phyloP scores from a whole-genome alignment of 495 filamentous ascomycete species.

The Xylaria cubensis region DNA sequence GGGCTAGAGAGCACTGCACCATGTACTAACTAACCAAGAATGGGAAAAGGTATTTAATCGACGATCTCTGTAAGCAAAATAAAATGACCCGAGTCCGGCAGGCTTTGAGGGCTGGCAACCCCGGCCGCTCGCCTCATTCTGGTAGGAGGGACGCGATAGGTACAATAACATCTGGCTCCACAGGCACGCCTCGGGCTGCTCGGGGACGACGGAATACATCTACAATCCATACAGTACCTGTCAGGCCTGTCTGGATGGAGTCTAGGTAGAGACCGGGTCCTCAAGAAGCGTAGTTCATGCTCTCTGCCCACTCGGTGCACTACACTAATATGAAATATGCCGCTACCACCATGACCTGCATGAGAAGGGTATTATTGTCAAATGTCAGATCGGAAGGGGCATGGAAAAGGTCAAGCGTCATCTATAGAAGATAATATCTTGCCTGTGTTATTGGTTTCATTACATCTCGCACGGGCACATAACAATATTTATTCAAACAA shows the following conservation, averaged over 20 bases:
- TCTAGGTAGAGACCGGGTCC: background rate
- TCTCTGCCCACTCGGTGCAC: constrained; percentile 3
- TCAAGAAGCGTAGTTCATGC: constrained; percentile 5
- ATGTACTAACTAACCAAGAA: background rate
- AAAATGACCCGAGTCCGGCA: constrained; percentile 13
- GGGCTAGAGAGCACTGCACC: background rate
- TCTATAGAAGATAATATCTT: background rate
- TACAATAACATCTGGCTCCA: background rate
- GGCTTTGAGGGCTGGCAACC: background rate
- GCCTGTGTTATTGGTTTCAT: background rate
- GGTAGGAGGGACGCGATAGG: background rate
- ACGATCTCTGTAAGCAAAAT: constrained; percentile 9
- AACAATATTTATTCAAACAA: background rate
- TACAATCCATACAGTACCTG: background rate
- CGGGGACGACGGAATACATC: background rate
- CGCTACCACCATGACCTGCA: constrained; percentile 17
- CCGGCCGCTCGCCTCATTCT: background rate
- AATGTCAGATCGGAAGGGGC: background rate
- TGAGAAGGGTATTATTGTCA: background rate
- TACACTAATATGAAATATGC: constrained; percentile 14
- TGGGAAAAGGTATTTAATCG: constrained; percentile 4
- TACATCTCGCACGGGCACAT: background rate
- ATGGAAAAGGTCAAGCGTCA: background rate
- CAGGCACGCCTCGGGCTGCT: background rate
- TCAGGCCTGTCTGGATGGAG: background rate